Evolutionary conservation across 2,329 filamentous ascomycete species (phyloP).

Genomic region (Penicillium sp.): DNA sequence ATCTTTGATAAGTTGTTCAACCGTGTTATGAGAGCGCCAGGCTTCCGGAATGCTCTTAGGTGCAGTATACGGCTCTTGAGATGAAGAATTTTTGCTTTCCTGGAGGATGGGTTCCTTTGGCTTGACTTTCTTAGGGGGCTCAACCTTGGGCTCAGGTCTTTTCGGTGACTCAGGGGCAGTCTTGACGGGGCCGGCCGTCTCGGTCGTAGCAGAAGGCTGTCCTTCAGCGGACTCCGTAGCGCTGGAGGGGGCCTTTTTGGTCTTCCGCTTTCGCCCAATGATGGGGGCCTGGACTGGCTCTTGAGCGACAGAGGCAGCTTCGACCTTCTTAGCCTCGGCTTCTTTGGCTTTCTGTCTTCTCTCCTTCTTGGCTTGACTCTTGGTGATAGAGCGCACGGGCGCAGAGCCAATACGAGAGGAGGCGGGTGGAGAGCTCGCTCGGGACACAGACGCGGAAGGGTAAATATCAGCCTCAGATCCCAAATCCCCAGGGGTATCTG

Average conservation of each 20-base stretch:
- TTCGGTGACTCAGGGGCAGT: conserved; percentile 13
- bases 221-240: conserved; percentile 20
- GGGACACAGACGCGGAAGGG: conserved; percentile 58
- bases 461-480: conserved; percentile 59
- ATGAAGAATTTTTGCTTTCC: conserved; percentile 1
- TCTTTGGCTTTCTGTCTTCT: conserved; percentile 51
- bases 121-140: conserved; percentile 28
- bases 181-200: conserved; percentile 20
- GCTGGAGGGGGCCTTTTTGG: conserved; percentile 44
- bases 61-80: not conserved
- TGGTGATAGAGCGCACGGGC: conserved; percentile 58
- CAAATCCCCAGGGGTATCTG: conserved; percentile 59
- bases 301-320: conserved; percentile 40
- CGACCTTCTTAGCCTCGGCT: conserved; percentile 44
- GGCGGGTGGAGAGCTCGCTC: conserved; percentile 57
- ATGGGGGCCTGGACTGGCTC: conserved; percentile 60
- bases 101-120: conserved; percentile 6
- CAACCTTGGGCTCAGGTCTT: conserved; percentile 25
- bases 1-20: conserved; percentile 41
- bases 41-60: conserved; percentile 7
- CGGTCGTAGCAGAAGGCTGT: conserved; percentile 11
- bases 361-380: conserved; percentile 62
- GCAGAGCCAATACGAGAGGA: conserved; percentile 57
- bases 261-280: conserved; percentile 61
- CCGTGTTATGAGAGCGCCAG: conserved; percentile 42